These are phyloP conservation scores for Vaccinium darrowii DNA, from an alignment of 148 eudicot species.

Conservation along the genomic window DNA sequence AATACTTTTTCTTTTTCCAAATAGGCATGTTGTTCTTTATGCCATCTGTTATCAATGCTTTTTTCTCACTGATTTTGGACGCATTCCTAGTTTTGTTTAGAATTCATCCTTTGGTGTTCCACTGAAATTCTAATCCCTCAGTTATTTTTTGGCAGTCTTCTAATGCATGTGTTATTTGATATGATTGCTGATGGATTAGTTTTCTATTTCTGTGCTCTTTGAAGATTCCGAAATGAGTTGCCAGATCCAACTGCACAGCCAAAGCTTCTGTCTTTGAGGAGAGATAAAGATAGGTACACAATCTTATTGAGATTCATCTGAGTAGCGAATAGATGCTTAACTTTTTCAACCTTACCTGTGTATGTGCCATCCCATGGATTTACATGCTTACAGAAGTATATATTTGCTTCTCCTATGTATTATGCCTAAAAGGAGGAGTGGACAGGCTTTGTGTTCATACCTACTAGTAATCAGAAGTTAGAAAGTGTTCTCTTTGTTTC, in stretches of 20 bases:
- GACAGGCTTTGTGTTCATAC: neutral
- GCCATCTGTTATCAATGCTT: neutral
- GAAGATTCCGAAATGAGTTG: conserved; percentile 89
- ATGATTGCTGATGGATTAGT: conserved; percentile 13
- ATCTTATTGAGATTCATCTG: neutral
- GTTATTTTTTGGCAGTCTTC: conserved; percentile 1
- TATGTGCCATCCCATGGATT: neutral
- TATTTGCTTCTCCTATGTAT: neutral
- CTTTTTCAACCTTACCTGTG: neutral
- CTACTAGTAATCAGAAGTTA: neutral
- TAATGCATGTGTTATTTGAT: neutral
- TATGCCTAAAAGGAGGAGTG: neutral
- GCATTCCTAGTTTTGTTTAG: neutral
- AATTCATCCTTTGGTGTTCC: neutral
- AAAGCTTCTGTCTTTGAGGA: conserved; percentile 66
- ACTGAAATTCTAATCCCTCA: neutral
- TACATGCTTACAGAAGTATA: neutral
- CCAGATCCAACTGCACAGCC: conserved; percentile 93
- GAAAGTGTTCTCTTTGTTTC: conserved; percentile 4
- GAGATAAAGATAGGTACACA: conserved; percentile 84
- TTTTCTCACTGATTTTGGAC: neutral
- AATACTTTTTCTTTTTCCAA: neutral
- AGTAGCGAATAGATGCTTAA: neutral
- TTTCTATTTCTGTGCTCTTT: conserved; percentile 14
- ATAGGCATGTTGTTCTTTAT: neutral